Percentiles rank a stretch among this genome's conserved stretches.
These are phyloP conservation scores for Batkoa obscura DNA, from an alignment of 371 early-diverging fungal genomes.

Conservation along the genomic window DNA sequence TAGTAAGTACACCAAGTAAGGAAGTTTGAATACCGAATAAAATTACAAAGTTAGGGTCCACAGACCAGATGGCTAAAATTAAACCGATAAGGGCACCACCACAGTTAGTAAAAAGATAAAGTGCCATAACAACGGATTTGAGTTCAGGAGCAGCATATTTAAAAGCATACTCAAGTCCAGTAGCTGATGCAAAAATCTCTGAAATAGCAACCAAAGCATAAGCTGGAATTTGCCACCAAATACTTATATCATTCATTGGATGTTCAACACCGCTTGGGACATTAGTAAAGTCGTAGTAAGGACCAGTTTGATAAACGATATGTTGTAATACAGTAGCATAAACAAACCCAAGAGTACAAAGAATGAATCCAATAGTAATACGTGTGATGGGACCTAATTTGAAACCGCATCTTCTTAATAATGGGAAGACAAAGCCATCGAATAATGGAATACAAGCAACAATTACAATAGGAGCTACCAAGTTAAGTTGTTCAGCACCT, in stretches of 20 bases:
- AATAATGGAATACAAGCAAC: conserved; percentile 50
- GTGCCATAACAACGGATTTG: conserved; percentile 54
- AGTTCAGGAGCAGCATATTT: conserved; percentile 46
- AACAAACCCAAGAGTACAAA: conserved; percentile 40
- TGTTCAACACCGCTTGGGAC: conserved; percentile 8
- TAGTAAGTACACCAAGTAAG: conserved; percentile 18
- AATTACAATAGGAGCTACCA: conserved; percentile 32
- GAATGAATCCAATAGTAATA: conserved; percentile 45
- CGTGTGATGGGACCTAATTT: conserved; percentile 43
- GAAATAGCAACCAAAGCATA: conserved; percentile 32
- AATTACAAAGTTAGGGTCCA: conserved; percentile 42
- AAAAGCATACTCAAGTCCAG: conserved; percentile 63
- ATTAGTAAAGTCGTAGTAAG: conserved; percentile 25
- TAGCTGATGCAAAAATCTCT: conserved; percentile 44
- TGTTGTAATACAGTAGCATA: conserved; percentile 50
- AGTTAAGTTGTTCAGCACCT: conserved; percentile 22
- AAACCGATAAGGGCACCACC: conserved; percentile 41
- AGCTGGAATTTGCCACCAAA: conserved; percentile 44
- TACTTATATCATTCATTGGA: conserved; percentile 22
- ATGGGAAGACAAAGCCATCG: conserved; percentile 43
- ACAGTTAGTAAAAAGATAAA: conserved; percentile 49
- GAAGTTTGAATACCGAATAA: conserved; percentile 35
- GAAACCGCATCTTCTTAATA: conserved; percentile 33
- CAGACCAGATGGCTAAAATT: conserved; percentile 37
- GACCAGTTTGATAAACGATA: conserved; percentile 33